Base-by-base conservation (phyloP, 2,329 filamentous ascomycete species). In the Macroventuria anomochaeta region DNA sequence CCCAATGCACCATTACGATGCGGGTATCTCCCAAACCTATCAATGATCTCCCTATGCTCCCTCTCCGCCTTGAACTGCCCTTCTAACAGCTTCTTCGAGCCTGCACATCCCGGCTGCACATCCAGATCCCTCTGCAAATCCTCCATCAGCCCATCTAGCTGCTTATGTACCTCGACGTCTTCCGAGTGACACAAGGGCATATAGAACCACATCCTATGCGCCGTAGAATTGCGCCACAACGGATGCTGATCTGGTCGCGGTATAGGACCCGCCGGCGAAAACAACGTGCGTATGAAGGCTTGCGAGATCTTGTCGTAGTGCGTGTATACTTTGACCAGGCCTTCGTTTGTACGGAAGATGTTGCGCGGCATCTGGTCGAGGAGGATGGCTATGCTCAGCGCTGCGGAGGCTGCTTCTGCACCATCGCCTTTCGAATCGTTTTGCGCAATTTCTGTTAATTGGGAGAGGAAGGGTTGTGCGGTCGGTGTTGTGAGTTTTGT, bases 331-430 rank as follows among this genome's bases (percentile, higher is more conserved):
- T 81, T 57, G 0, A 76, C 68, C 20, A 83, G 70, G 0, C 75
- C 72, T 0, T 64, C 59, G 7, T 63, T 62, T 0, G 76, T 79
- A 12, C 86, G 83, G 71, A 82, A 85, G 58, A 83, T 78, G 64
- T 88, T 88, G 2, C 86, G 81, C 0, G 85, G 78, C 34, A 88
- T 77, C 64, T 88, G 86, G 57, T 88, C 86, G 2, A 88, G 77
- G 2, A 88, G 76, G 2, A 88, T 61, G 5, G 85, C 62, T 0
- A 88, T 67, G 37, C 78, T 77, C 2, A 88, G 72, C 11, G 77
- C 67, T 3, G 71, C 74, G 41, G 73, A 71, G 1, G 72, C 74
- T 1, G 58, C 67, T 26, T 65, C 54, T 37, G 61, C 58, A 11
- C 63, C 63, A 18, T 70, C 58, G 7, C 57, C 46, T n/a, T 64